A percentile compares a stretch with the other conserved stretches of the same genome.
phyloP scores from a whole-genome alignment of 2,329 filamentous ascomycete species.

The Aspergillus tamarii region DNA sequence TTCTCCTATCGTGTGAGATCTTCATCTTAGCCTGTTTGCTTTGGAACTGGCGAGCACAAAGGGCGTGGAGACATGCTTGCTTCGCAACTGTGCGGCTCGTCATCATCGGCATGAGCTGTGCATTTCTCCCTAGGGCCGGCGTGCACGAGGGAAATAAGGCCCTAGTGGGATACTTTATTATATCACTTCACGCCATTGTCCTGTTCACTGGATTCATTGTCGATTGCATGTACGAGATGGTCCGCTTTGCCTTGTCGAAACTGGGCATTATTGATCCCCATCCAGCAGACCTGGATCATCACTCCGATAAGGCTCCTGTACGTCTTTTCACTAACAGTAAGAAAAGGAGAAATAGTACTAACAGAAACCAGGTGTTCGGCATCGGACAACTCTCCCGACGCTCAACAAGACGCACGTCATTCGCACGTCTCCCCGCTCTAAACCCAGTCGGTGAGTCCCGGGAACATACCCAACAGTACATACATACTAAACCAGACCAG shows the following conservation, averaged over 20 bases:
- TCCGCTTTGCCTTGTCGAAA: not conserved
- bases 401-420: conserved; percentile 9
- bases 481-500: not conserved
- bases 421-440: conserved; percentile 7
- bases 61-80: not conserved
- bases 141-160: not conserved
- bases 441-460: not conserved
- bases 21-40: not conserved
- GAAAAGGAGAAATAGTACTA: not conserved
- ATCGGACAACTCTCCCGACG: conserved; percentile 8
- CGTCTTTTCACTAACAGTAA: not conserved
- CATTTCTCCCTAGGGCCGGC: not conserved
- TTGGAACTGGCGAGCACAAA: not conserved
- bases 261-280: not conserved
- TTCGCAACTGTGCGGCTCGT: not conserved
- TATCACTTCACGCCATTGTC: not conserved
- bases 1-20: conserved; percentile 6
- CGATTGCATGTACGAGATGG: not conserved
- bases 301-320: not conserved
- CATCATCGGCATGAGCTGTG: not conserved
- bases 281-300: not conserved
- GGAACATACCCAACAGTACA: not conserved
- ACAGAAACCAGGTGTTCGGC: conserved; percentile 5
- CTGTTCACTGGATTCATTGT: not conserved
- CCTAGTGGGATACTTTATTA: not conserved